Percentiles rank a stretch among this genome's conserved stretches.
These are phyloP conservation scores for Effrenium voratum DNA, from an alignment of 73 alveolate species.

Conservation along the genomic window DNA sequence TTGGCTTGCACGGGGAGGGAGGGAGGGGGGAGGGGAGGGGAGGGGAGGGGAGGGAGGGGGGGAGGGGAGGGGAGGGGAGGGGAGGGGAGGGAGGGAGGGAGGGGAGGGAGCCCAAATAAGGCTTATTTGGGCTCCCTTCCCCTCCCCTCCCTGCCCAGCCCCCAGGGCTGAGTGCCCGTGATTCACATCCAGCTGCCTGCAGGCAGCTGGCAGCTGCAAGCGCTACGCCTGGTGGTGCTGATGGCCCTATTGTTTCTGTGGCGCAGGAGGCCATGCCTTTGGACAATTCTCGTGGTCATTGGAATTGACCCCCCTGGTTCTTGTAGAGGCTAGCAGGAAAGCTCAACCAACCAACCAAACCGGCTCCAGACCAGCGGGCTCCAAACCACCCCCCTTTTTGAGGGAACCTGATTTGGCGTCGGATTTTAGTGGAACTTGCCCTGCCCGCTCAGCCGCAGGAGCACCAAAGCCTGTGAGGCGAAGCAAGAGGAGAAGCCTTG, in stretches of 20 bases:
- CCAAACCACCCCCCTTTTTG: too few species aligned
- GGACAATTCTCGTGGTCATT: neutral
- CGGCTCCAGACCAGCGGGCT: too few species aligned
- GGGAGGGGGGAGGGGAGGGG: neutral
- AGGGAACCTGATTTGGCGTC: too few species aligned
- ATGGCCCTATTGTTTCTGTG: neutral
- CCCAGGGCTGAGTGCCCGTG: too few species aligned
- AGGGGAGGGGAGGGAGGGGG: neutral
- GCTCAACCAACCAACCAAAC: too few species aligned
- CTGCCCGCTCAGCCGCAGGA: too few species aligned
- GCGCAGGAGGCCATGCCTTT: neutral
- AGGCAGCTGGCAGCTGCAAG: constrained; percentile 68
- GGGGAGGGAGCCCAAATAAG: neutral
- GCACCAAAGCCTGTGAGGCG: too few species aligned
- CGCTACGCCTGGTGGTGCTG: neutral
- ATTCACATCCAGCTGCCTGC: too few species aligned
- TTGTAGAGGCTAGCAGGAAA: neutral
- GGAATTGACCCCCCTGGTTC: neutral
- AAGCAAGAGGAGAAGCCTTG: too few species aligned
- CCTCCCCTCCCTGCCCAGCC: too few species aligned
- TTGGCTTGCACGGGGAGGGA: too few species aligned
- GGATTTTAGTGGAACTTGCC: too few species aligned
- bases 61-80: neutral
- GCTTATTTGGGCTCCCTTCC: neutral
- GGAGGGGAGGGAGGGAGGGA: neutral